Evolutionary conservation across 169 alveolate species (phyloP).

Genomic region (Nephromyces sp.): DNA sequence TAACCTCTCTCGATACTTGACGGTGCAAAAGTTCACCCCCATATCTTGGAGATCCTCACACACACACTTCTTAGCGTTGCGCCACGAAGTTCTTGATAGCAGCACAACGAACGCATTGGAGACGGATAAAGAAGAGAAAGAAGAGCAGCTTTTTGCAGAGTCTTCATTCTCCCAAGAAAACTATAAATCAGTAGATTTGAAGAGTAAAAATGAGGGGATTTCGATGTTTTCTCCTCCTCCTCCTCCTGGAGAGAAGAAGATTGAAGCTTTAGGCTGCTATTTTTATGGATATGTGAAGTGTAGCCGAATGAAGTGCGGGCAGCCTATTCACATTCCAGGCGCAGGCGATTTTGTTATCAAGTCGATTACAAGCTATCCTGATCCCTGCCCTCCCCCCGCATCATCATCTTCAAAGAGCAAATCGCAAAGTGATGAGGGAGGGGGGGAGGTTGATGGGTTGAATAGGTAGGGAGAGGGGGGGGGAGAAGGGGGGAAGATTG

Average conservation of each 20-base stretch:
- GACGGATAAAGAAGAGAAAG: background rate
- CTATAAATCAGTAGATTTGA: too few species aligned
- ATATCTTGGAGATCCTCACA: slow-evolving; percentile 89
- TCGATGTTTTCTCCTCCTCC: too few species aligned
- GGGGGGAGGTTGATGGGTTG: too few species aligned
- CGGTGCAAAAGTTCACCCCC: slow-evolving; percentile 76
- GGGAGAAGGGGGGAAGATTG: too few species aligned
- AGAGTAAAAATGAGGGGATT: too few species aligned
- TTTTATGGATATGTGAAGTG: slow-evolving; percentile 90
- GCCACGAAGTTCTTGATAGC: too few species aligned
- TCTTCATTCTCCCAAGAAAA: background rate
- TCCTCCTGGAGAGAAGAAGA: too few species aligned
- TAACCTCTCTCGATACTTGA: slow-evolving; percentile 86
- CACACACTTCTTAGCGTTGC: slow-evolving; percentile 86
- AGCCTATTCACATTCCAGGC: slow-evolving; percentile 76
- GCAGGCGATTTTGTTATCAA: slow-evolving; percentile 70
- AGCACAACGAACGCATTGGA: too few species aligned
- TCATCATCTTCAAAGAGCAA: too few species aligned
- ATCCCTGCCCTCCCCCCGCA: slow-evolving; percentile 72
- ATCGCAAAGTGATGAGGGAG: too few species aligned
- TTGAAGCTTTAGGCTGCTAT: too few species aligned
- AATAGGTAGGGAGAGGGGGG: too few species aligned
- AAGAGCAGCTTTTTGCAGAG: background rate
- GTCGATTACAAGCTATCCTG: slow-evolving; percentile 53
- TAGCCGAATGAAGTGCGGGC: slow-evolving; percentile 70